Conservation (phyloP, 345 rosid genomes). For the Linum tenue region DNA sequence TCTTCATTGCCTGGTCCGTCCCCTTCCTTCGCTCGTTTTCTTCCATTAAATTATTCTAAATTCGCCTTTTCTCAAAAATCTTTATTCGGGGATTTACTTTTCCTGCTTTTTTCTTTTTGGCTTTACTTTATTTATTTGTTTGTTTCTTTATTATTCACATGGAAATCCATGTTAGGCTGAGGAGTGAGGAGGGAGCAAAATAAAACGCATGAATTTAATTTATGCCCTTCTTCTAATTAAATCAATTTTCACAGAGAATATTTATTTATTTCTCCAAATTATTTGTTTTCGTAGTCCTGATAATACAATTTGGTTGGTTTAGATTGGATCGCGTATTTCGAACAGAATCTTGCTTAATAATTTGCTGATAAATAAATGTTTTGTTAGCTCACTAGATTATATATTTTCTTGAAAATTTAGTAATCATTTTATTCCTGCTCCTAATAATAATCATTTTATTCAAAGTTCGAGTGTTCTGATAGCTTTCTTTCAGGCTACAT, state of each 20-base stretch:
- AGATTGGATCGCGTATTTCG: too few relatives aligned
- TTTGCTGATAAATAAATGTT: too few relatives aligned
- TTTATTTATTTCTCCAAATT: not conserved
- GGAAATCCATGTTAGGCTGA: too few relatives aligned
- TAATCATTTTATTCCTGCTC: too few relatives aligned
- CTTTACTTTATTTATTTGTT: not conserved
- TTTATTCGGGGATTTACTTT: not conserved
- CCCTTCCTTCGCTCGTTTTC: slow-evolving; percentile 20
- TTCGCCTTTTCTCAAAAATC: slow-evolving; percentile 27
- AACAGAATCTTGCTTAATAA: too few relatives aligned
- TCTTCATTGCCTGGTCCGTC: slow-evolving; percentile 27
- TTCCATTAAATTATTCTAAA: slow-evolving; percentile 30
- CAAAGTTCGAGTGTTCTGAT: not conserved
- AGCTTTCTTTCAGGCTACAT: too few relatives aligned
- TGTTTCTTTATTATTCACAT: not conserved
- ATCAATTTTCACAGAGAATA: too few relatives aligned
- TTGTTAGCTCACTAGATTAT: too few relatives aligned
- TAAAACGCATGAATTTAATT: not conserved
- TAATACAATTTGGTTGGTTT: too few relatives aligned
- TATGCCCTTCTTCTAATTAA: not conserved
- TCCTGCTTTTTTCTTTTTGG: not conserved
- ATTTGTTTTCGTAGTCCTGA: too few relatives aligned
- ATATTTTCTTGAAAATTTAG: too few relatives aligned
- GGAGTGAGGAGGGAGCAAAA: too few relatives aligned
- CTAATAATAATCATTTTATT: not conserved